Conservation (phyloP, 1,139 yeast genomes). For the Kurtzmaniella quercitrusa region DNA sequence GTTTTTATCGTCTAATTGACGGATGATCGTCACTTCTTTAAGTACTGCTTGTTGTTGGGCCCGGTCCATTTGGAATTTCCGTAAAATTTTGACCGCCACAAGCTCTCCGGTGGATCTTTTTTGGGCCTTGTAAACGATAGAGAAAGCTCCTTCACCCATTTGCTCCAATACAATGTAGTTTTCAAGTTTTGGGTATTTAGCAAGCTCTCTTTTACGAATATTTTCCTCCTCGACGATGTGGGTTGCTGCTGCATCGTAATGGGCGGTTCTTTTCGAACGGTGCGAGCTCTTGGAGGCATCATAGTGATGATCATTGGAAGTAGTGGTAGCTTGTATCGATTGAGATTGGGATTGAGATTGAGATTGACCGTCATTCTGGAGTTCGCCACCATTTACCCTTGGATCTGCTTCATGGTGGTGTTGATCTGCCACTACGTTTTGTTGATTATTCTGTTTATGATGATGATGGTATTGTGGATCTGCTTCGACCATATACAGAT, state of each 20-base stretch:
- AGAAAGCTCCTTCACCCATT: slow-evolving; percentile 93
- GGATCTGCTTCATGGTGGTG: background rate
- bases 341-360: no score
- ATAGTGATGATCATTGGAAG: background rate
- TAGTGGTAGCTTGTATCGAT: background rate
- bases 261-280: slow-evolving; percentile 23
- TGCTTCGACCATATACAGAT: background rate
- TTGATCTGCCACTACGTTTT: background rate
- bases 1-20: slow-evolving; percentile 48
- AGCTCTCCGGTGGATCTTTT: slow-evolving; percentile 40
- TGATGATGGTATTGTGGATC: background rate
- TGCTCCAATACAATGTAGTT: slow-evolving; percentile 57
- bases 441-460: background rate
- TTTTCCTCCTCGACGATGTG: slow-evolving; percentile 64
- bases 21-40: slow-evolving; percentile 58
- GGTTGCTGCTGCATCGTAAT: slow-evolving; percentile 54
- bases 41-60: slow-evolving; percentile 51
- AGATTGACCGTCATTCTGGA: no score
- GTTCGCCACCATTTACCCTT: background rate
- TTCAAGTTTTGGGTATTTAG: slow-evolving; percentile 41
- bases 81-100: slow-evolving; percentile 66
- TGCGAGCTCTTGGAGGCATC: background rate
- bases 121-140: slow-evolving; percentile 74
- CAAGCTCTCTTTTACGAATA: slow-evolving; percentile 27
- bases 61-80: slow-evolving; percentile 52